Percentiles rank a stretch among this genome's conserved stretches.
These are phyloP conservation scores for Fusarium annulatum DNA, from an alignment of 2,329 filamentous ascomycete genomes.

Conservation along the genomic window DNA sequence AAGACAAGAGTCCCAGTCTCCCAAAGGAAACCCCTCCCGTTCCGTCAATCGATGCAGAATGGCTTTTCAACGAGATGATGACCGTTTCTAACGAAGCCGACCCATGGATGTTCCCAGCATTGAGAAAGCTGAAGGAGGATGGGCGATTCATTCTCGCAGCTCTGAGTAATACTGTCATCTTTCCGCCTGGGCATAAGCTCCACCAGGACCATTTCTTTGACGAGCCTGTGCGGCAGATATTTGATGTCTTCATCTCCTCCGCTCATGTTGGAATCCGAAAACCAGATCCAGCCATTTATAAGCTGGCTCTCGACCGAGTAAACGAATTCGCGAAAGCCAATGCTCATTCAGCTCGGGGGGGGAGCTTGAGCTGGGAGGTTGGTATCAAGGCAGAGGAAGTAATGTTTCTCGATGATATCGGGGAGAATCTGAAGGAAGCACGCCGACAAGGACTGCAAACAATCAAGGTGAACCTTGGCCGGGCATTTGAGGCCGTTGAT, in stretches of 20 bases:
- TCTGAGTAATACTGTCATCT: constrained; percentile 90
- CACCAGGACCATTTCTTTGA: constrained; percentile 61
- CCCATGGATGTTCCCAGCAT: constrained; percentile 87
- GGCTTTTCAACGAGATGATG: constrained; percentile 95
- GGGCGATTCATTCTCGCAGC: constrained; percentile 80
- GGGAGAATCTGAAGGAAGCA: constrained; percentile 87
- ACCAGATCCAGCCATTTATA: constrained; percentile 85
- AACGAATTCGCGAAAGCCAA: constrained; percentile 70
- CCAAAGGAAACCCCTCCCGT: constrained; percentile 65
- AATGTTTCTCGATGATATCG: constrained; percentile 93
- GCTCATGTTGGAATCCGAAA: constrained; percentile 91
- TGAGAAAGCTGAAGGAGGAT: constrained; percentile 73
- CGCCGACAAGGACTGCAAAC: constrained; percentile 80
- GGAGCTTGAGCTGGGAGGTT: constrained; percentile 56
- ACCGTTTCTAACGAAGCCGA: constrained; percentile 74
- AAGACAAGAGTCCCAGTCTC: constrained; percentile 54
- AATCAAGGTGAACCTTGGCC: constrained; percentile 85
- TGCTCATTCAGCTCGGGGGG: constrained; percentile 52
- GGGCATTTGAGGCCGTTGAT: constrained; percentile 81
- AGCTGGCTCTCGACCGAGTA: constrained; percentile 74
- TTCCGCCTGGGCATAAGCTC: constrained; percentile 78
- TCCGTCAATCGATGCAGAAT: constrained; percentile 80
- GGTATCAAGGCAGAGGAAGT: constrained; percentile 74
- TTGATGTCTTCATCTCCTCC: constrained; percentile 89
- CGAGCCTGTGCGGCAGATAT: constrained; percentile 72